Evolutionary conservation across 768 basidiomycete genomes (phyloP).

Genomic region (Suillus lakei): DNA sequence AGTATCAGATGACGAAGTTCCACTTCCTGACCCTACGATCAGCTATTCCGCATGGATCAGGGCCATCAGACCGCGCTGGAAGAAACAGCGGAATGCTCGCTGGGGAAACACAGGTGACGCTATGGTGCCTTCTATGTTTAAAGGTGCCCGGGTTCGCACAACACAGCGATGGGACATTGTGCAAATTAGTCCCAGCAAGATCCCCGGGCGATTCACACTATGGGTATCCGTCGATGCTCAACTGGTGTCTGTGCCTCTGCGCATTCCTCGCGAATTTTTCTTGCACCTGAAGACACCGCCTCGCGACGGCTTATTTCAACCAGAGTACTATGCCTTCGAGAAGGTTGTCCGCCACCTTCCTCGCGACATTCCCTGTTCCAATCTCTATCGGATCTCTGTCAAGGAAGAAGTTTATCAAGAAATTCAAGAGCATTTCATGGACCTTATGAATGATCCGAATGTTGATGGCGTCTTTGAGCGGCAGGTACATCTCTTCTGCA

Average conservation of each 20-base stretch:
- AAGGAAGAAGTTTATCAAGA: constrained; percentile 84
- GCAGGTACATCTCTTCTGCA: constrained; percentile 58
- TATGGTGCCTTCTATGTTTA: constrained; percentile 77
- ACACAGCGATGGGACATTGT: constrained; percentile 89
- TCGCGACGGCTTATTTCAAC: constrained; percentile 67
- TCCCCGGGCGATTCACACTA: constrained; percentile 80
- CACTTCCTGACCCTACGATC: constrained; percentile 63
- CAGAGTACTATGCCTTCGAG: constrained; percentile 70
- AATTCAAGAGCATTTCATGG: constrained; percentile 89
- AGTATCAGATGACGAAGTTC: constrained; percentile 27
- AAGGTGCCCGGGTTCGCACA: constrained; percentile 57
- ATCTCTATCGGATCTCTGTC: constrained; percentile 84
- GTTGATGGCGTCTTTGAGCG: constrained; percentile 95
- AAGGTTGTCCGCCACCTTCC: constrained; percentile 81
- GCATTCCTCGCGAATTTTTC: constrained; percentile 92
- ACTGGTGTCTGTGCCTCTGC: constrained; percentile 78
- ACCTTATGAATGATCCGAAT: constrained; percentile 91
- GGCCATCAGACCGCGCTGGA: constrained; percentile 82
- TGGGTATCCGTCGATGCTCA: constrained; percentile 88
- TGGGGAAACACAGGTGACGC: constrained; percentile 45
- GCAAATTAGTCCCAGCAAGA: constrained; percentile 81
- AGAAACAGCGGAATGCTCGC: constrained; percentile 54
- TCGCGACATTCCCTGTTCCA: constrained; percentile 71
- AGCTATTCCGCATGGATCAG: constrained; percentile 81
- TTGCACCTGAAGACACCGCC: constrained; percentile 81